Percentiles rank a stretch among this genome's conserved stretches.
Conservation (phyloP, 1,284 basidiomycete genomes). For the Ustilago sp. region DNA sequence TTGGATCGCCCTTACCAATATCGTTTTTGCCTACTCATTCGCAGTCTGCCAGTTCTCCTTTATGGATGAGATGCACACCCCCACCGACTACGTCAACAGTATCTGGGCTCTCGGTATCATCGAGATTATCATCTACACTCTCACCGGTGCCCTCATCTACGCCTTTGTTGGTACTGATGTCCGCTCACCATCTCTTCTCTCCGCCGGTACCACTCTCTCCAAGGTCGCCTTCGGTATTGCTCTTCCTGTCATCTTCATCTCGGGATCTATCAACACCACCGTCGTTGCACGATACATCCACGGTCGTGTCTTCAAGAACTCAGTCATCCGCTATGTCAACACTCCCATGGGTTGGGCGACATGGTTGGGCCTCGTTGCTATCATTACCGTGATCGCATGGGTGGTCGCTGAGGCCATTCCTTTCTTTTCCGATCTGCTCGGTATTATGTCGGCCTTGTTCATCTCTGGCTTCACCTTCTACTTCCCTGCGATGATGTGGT, state of each 20-base stretch:
- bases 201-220: constrained; percentile 49
- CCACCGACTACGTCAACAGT: constrained; percentile 57
- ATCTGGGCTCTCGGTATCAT: constrained; percentile 57
- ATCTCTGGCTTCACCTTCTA: constrained; percentile 60
- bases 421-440: constrained; percentile 53
- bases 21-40: constrained; percentile 65
- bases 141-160: constrained; percentile 62
- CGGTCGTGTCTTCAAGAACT: constrained; percentile 53
- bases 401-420: constrained; percentile 58
- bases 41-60: constrained; percentile 62
- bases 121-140: constrained; percentile 64
- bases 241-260: constrained; percentile 63
- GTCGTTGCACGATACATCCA: constrained; percentile 58
- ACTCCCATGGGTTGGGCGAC: constrained; percentile 53
- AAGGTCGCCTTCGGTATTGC: constrained; percentile 62
- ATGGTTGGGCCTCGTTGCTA: constrained; percentile 51
- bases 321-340: constrained; percentile 58
- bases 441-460: constrained; percentile 54
- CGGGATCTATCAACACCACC: constrained; percentile 63
- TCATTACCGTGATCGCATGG: constrained; percentile 54
- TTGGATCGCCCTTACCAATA: constrained; percentile 58
- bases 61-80: constrained; percentile 63
- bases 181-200: constrained; percentile 54
- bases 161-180: constrained; percentile 57
- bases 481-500: constrained; percentile 72